Percentiles rank a stretch among this genome's conserved stretches.
These are phyloP conservation scores for Ogataea angusta DNA, from an alignment of 805 yeast species.

Conservation along the genomic window DNA sequence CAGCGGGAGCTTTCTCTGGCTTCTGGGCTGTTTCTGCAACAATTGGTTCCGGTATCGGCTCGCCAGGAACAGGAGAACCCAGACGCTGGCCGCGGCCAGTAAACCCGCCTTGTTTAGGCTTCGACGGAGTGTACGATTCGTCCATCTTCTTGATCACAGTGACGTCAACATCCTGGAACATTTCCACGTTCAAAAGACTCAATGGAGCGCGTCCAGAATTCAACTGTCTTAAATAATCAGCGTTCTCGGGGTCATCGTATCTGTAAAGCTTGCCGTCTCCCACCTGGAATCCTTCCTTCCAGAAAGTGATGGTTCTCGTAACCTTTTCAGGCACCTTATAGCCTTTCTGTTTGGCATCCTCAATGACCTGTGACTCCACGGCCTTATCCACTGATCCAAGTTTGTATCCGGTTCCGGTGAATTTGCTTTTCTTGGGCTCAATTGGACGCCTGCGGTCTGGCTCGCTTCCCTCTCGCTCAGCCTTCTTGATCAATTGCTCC, in stretches of 20 bases:
- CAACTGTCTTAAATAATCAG: conserved; percentile 70
- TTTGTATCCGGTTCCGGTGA: conserved; percentile 52
- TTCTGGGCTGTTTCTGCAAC: conserved; percentile 14
- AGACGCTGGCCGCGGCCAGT: conserved; percentile 78
- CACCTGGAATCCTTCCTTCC: conserved; percentile 95
- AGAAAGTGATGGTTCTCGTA: conserved; percentile 80
- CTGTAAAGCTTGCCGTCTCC: conserved; percentile 85
- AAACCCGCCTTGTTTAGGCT: conserved; percentile 54
- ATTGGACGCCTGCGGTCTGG: conserved; percentile 34
- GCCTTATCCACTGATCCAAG: conserved; percentile 46
- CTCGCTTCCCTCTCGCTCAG: conserved; percentile 58
- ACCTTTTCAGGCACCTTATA: conserved; percentile 44
- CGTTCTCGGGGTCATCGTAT: conserved; percentile 91
- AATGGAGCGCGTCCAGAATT: conserved; percentile 91
- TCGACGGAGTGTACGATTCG: conserved; percentile 65
- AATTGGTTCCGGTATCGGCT: conserved; percentile 31
- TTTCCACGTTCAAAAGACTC: conserved; percentile 72
- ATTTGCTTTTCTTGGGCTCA: conserved; percentile 28
- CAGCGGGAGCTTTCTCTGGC: conserved; percentile 9
- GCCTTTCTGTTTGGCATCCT: conserved; percentile 25
- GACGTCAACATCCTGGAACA: conserved; percentile 93
- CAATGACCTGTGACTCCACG: conserved; percentile 29
- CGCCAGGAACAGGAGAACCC: conserved; percentile 88
- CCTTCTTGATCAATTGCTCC: conserved; percentile 60
- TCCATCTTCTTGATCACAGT: conserved; percentile 76